Evolutionary conservation across 139 green algal species (phyloP), one percentile per base, ranked within the genome.

Genomic region (Diplosphaera chodatii): DNA sequence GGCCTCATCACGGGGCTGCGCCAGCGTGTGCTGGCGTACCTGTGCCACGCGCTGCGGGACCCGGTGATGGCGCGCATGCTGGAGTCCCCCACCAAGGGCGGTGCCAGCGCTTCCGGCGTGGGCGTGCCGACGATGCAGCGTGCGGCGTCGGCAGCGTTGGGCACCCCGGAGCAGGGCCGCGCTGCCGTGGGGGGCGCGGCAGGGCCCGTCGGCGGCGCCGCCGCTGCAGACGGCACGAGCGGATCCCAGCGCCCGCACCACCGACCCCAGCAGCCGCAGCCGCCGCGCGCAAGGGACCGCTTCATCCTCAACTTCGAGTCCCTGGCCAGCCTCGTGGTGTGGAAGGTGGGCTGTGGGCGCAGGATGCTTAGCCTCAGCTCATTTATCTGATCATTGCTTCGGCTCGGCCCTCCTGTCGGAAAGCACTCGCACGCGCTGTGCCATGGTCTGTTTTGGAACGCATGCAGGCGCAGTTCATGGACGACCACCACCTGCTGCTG

Each of bases 271-370:
- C 37, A 48, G 37, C 37, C 8, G 37, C 37, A 20, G 64, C 64
- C 30, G 29, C 64, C 1, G 6, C 30, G 30, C 6, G 5, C 48
- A 18, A 10, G 48, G 10, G 48, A 59, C 48, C 55, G 64, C 32
- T 78, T 78, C 29, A 67, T 63, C 29, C 72, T 69, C 32, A 27
- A 68, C 33, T 78, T 78, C 68, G 66, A 78, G 0, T 48, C 27
- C 27, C 71, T 73, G 5, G 33, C 64, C n/a, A 41, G 55, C 55
- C 73, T 78, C 3, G 27, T 73, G 10, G 68, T 78, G 32, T 78
- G 73, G 73, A 78, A 78, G 73, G 73, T 73, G 63, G 6, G 41
- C n/a, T n/a, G n/a, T n/a, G n/a, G n/a, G n/a, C n/a, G n/a, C n/a
- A n/a, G n/a, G n/a, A n/a, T n/a, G n/a, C n/a, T n/a, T n/a, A n/a